Evolutionary conservation across 495 filamentous ascomycete species (phyloP), one percentile per base, ranked within the genome.

Genomic region (Xylaria sp.): DNA sequence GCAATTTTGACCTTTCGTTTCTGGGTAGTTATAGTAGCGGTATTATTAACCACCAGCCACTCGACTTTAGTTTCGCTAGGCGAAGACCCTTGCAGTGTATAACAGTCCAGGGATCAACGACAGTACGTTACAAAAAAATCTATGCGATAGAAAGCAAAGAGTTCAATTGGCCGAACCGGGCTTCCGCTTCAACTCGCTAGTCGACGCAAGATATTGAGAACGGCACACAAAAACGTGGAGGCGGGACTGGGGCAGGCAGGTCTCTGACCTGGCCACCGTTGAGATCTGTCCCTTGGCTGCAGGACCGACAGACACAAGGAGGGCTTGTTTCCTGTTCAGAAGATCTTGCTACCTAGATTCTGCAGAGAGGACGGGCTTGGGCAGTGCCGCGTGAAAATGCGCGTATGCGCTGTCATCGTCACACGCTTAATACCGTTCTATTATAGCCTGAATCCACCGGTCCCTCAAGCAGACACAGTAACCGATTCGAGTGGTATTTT

Each of bases 381-480:
- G 62, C 26, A 50, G 52, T 44, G 61, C 37, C 29, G 63, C 52
- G 53, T 52, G 40, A 55, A 62, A 17, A 67, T 71, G 68, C 57
- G 76, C 71, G 75, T 78, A 75, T 78, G 77, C 75, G 77, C 75
- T 77, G 77, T 77, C 75, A 77, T 78, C 73, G 75, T 78, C 77
- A 78, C 77, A 70, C 62, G 26, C 76, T 75, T 78, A 75, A 71
- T 73, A 77, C 73, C 64, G 73, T 71, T 74, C 69, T 72, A 72
- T 69, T 77, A 77, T 77, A 78, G 73, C 76, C 76, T 74, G 72
- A 74, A 76, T 74, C 70, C 76, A 72, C 74, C 61, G 69, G 65
- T 68, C 72, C 59, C 57, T 78, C 65, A 41, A 68, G 74, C 66
- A 66, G 67, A 52, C 46, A 33, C 61, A 68, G 67, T 64, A 70